These are phyloP conservation scores for Mrakia blollopis DNA, from an alignment of 768 basidiomycete species.

Conservation along the genomic window DNA sequence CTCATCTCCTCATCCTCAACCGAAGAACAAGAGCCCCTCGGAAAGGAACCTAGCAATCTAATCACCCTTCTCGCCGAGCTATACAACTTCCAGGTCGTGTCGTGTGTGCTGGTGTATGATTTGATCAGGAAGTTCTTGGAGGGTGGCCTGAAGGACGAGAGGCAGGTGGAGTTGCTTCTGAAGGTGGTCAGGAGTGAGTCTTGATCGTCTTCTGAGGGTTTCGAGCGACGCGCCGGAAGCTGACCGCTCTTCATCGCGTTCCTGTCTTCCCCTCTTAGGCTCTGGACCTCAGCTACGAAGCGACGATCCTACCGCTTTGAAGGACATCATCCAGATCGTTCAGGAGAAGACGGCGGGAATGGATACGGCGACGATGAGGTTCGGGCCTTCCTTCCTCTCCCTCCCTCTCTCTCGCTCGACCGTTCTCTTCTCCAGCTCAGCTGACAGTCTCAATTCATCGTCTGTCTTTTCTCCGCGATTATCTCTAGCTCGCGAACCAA, in stretches of 20 bases:
- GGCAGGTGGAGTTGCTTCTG: constrained; percentile 72
- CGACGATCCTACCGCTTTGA: constrained; percentile 87
- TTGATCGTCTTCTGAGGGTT: background rate
- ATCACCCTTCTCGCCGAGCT: constrained; percentile 82
- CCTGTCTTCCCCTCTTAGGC: constrained; percentile 49
- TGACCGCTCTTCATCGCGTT: background rate
- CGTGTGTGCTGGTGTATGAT: constrained; percentile 83
- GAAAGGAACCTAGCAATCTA: constrained; percentile 87
- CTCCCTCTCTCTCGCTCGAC: constrained; percentile 41
- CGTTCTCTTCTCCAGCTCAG: background rate
- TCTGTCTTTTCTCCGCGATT: background rate
- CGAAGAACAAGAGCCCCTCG: constrained; percentile 44
- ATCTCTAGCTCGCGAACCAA: constrained; percentile 70
- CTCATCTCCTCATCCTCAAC: constrained; percentile 45
- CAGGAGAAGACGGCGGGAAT: constrained; percentile 62
- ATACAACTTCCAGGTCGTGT: constrained; percentile 93
- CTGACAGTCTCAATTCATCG: background rate
- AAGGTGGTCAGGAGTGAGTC: constrained; percentile 59
- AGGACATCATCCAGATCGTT: constrained; percentile 80
- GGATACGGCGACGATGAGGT: constrained; percentile 44
- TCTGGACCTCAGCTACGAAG: constrained; percentile 86
- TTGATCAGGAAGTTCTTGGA: constrained; percentile 70
- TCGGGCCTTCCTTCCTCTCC: constrained; percentile 22
- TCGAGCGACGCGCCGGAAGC: background rate
- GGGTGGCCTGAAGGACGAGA: constrained; percentile 45